Percentiles rank a stretch among this genome's conserved stretches.
Conservation (phyloP, 73 alveolate species). For the Effrenium voratum region DNA sequence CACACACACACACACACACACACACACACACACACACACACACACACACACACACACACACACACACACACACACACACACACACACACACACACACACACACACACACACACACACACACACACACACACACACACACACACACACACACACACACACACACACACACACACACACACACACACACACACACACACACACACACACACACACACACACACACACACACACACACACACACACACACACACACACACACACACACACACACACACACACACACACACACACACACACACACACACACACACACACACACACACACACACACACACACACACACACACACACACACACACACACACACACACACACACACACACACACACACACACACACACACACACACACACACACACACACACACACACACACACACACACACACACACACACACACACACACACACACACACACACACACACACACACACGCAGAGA, state of each 20-base stretch:
- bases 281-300: constrained; percentile 8
- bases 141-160: constrained; percentile 28
- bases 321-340: constrained; percentile 1
- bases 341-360: constrained; percentile 8
- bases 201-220: constrained; percentile 28
- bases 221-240: background rate
- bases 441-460: constrained; percentile 8
- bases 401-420: constrained; percentile 8
- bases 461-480: constrained; percentile 13
- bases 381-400: constrained; percentile 7
- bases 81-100: constrained; percentile 28
- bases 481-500: background rate
- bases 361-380: constrained; percentile 13
- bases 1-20: constrained; percentile 23
- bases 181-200: constrained; percentile 21
- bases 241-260: background rate
- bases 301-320: constrained; percentile 1
- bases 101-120: constrained; percentile 24
- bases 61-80: constrained; percentile 23
- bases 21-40: constrained; percentile 23
- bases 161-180: constrained; percentile 28
- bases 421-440: constrained; percentile 13
- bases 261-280: constrained; percentile 2
- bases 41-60: constrained; percentile 28
- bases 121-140: constrained; percentile 28